Evolutionary conservation across 1,284 basidiomycete genomes (phyloP).

Genomic region (Taiwanofungus camphoratus): DNA sequence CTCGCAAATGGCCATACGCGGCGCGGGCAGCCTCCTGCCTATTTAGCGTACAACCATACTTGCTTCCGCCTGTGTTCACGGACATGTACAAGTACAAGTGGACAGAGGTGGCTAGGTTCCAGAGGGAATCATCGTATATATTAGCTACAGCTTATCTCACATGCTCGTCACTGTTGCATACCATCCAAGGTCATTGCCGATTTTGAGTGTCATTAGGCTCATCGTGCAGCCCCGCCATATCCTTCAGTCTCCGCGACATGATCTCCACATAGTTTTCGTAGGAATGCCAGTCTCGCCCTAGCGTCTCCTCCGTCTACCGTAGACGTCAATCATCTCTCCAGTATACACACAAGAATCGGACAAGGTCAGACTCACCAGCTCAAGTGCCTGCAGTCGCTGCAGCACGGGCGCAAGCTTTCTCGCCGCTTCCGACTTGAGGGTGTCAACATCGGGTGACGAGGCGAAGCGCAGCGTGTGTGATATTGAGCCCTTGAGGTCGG

Average conservation of each 20-base stretch:
- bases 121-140: too few relatives aligned
- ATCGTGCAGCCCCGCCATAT: slow-evolving; percentile 45
- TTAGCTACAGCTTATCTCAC: slow-evolving; percentile 10
- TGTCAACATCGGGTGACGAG: slow-evolving; percentile 44
- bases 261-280: slow-evolving; percentile 63
- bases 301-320: slow-evolving; percentile 19
- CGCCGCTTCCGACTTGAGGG: slow-evolving; percentile 51
- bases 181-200: slow-evolving; percentile 10
- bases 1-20: slow-evolving; percentile 74
- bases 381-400: slow-evolving; percentile 42
- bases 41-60: slow-evolving; percentile 36
- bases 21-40: slow-evolving; percentile 76
- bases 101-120: too few relatives aligned
- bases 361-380: slow-evolving; percentile 37
- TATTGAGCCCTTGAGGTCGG: slow-evolving; percentile 36
- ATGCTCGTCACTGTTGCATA: slow-evolving; percentile 8
- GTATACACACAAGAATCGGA: neutral
- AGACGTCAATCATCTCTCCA: neutral
- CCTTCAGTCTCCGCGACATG: slow-evolving; percentile 60
- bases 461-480: slow-evolving; percentile 50
- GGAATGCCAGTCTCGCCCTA: slow-evolving; percentile 43
- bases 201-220: slow-evolving; percentile 17
- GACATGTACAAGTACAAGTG: too few relatives aligned
- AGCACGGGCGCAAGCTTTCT: slow-evolving; percentile 46
- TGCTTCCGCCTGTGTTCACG: slow-evolving; percentile 3